Base-by-base conservation (phyloP, 257 asterid genomes). In the Solanum appendiculatum region DNA sequence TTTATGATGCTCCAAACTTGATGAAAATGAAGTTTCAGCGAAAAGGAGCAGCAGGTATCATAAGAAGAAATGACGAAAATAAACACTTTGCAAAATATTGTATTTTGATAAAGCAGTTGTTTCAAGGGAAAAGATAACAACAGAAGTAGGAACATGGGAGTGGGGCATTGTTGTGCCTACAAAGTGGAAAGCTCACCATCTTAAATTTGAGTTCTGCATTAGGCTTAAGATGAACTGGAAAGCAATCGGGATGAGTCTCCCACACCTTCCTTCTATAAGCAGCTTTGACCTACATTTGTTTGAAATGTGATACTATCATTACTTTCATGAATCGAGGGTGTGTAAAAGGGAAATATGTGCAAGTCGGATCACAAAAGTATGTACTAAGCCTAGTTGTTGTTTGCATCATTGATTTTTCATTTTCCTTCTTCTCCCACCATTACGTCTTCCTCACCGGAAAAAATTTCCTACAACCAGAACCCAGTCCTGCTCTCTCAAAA, bases 231-330 rank as follows among this genome's bases (percentile, higher is more conserved):
- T 91, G 93, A 83, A 82, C 87, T 5, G 94, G 94, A 87, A 93
- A 95, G 86, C 96, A 95, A 91, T 95, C 98, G 3, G 98, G 98
- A 87, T 95, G 98, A 87, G 95, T 92, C 90, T 91, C 97, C 95
- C 92, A 91, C 77, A 87, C 97, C 92, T 91, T 94, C 77, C 80
- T 88, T 90, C 89, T 91, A 91, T 93, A 95, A 12, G 98, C 97
- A 80, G 93, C 91, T 90, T 95, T 95, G n/a, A 95, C 89, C 98
- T 94, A 85, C 85, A 81, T 18, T 48, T 29, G 85, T 29, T 80
- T 27, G 68, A 46, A 83, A 60, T 54, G 7, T 33, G 54, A 1
- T 9, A 78, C 25, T 27, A 78, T 48, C 42, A 48, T 81, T 48
- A 10, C 68, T 10, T 25, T 29, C 25, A 81, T 46, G 33, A 29